Conservation (phyloP, 768 basidiomycete genomes). For the Russula olivacea region DNA sequence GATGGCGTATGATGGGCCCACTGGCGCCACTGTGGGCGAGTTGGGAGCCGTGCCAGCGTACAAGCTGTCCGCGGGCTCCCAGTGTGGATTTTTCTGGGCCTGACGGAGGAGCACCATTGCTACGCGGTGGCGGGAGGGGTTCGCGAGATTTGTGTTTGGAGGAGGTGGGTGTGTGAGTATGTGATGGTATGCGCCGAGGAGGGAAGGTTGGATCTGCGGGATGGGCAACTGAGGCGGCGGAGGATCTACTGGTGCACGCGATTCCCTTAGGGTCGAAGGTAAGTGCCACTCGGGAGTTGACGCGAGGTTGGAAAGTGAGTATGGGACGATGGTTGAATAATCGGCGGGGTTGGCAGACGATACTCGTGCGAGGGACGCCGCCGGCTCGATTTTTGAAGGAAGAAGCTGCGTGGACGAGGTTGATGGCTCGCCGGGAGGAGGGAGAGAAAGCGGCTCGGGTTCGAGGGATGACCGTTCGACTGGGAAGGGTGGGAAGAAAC, state of each 20-base stretch:
- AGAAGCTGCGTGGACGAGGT: constrained; percentile 34
- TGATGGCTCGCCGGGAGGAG: constrained; percentile 33
- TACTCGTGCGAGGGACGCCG: constrained; percentile 38
- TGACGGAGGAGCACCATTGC: constrained; percentile 62
- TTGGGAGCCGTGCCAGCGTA: constrained; percentile 55
- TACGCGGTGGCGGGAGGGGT: constrained; percentile 66
- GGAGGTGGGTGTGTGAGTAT: constrained; percentile 67
- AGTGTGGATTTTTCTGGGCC: constrained; percentile 51
- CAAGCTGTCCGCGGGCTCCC: constrained; percentile 58
- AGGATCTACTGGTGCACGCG: constrained; percentile 10
- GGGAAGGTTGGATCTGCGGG: constrained; percentile 56
- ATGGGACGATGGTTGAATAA: constrained; percentile 66
- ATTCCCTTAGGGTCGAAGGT: constrained; percentile 32
- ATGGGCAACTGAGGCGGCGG: constrained; percentile 36
- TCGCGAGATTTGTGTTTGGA: constrained; percentile 42
- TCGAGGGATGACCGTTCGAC: constrained; percentile 30
- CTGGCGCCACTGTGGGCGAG: constrained; percentile 54
- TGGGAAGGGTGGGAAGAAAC: constrained; percentile 67
- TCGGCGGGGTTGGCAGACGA: constrained; percentile 50
- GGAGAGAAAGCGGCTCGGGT: constrained; percentile 34
- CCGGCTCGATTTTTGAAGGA: constrained; percentile 34
- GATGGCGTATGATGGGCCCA: constrained; percentile 61
- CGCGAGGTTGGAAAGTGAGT: constrained; percentile 65
- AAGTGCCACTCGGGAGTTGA: constrained; percentile 65
- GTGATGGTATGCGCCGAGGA: constrained; percentile 68